phyloP scores from a whole-genome alignment of 176 grass and related monocot genomes.

The Carex pumila region DNA sequence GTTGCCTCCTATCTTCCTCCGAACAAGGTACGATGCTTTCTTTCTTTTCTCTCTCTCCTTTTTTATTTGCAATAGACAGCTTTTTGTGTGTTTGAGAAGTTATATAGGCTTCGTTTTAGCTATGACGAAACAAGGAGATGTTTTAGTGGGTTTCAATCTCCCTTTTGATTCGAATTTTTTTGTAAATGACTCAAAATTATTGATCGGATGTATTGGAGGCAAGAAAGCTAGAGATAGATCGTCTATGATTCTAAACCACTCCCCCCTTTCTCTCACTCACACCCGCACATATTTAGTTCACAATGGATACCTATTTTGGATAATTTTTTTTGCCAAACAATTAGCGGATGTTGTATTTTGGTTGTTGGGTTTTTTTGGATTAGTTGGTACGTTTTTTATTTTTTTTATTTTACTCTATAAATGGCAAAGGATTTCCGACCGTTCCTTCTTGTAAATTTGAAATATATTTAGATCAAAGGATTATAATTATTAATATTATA shows the following conservation, averaged over 20 bases:
- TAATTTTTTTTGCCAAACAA: not conserved
- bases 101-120: not conserved
- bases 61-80: not conserved
- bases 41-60: not conserved
- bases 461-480: not conserved
- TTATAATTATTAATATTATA: not conserved
- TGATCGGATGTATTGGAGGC: not conserved
- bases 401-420: slow-evolving; percentile 4
- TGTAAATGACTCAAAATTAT: not conserved
- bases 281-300: not conserved
- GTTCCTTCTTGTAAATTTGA: not conserved
- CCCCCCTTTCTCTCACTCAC: not conserved
- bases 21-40: not conserved
- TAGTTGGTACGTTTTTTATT: not conserved
- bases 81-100: not conserved
- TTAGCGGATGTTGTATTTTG: not conserved
- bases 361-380: not conserved
- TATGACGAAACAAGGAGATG: not conserved
- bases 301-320: not conserved
- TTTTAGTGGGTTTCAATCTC: not conserved
- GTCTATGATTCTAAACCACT: not conserved
- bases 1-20: slow-evolving; percentile 1
- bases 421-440: not conserved
- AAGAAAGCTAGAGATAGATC: not conserved
- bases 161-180: not conserved